Evolutionary conservation across 2,329 filamentous ascomycete genomes (phyloP).

Genomic region (Hypomyces perniciosus): DNA sequence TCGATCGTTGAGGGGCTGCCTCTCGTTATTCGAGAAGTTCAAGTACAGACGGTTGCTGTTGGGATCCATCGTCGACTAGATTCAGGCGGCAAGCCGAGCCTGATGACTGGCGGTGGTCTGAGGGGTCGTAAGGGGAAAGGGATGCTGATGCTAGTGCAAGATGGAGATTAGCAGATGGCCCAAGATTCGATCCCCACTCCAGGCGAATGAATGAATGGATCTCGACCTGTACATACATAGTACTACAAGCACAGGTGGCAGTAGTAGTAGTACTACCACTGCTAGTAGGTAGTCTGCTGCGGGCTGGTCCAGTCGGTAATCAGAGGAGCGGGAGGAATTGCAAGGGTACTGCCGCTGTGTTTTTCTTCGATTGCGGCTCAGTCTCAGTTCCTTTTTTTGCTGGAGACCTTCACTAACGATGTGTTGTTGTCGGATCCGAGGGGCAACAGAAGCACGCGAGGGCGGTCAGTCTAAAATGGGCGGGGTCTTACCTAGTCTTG

Average conservation of each 20-base stretch:
- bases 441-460: background rate
- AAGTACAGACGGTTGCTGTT: slow-evolving; percentile 59
- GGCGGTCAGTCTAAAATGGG: background rate
- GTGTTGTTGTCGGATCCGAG: background rate
- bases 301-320: slow-evolving; percentile 5
- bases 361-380: no score
- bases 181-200: slow-evolving; percentile 1
- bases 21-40: slow-evolving; percentile 62
- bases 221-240: background rate
- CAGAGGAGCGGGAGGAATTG: background rate
- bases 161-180: slow-evolving; percentile 2
- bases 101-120: slow-evolving; percentile 5
- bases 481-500: no score
- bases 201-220: slow-evolving; percentile 3
- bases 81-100: slow-evolving; percentile 10
- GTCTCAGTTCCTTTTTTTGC: background rate
- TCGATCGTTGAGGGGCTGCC: slow-evolving; percentile 56
- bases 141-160: slow-evolving; percentile 8
- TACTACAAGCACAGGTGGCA: no score
- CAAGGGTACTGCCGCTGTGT: slow-evolving; percentile 1
- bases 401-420: background rate
- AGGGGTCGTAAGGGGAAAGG: slow-evolving; percentile 10
- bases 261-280: no score
- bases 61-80: slow-evolving; percentile 38
- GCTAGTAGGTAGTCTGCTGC: background rate